These are phyloP conservation scores for Botrytis cinerea DNA, from an alignment of 2,329 filamentous ascomycete genomes.

Conservation along the genomic window DNA sequence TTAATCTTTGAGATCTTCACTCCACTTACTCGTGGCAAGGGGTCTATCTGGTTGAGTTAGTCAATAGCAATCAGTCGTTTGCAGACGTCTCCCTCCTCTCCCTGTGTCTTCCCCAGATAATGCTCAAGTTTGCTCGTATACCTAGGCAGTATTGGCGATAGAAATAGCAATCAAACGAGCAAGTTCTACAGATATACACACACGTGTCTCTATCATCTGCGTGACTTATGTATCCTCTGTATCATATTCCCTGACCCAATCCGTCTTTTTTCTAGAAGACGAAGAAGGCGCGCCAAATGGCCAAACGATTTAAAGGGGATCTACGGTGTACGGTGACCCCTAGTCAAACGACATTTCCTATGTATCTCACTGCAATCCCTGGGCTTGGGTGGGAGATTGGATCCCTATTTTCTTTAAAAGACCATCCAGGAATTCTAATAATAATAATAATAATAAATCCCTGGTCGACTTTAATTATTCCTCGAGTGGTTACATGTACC, in stretches of 20 bases:
- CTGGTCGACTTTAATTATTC: neutral
- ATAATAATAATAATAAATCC: neutral
- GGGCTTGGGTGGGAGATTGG: neutral
- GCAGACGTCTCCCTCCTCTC: neutral
- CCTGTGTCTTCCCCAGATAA: neutral
- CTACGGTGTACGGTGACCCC: slow-evolving; percentile 6
- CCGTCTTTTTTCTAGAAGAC: neutral
- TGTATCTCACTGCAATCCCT: neutral
- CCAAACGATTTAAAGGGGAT: slow-evolving; percentile 3
- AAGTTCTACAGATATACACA: too few species aligned
- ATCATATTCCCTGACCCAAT: neutral
- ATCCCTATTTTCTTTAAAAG: neutral
- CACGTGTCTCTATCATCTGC: neutral
- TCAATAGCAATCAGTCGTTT: neutral
- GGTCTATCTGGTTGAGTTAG: neutral
- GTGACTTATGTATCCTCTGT: neutral
- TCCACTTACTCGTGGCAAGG: slow-evolving; percentile 11
- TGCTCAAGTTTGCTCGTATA: neutral
- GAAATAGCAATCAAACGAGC: neutral
- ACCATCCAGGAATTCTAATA: neutral
- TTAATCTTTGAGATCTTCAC: slow-evolving; percentile 6
- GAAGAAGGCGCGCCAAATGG: neutral
- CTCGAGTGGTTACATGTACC: neutral
- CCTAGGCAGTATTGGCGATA: too few species aligned
- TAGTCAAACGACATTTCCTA: slow-evolving; percentile 10